Percentiles rank a stretch among this genome's conserved stretches.
These are phyloP conservation scores for Leccinum variabile DNA, from an alignment of 1,284 basidiomycete genomes.

Conservation along the genomic window DNA sequence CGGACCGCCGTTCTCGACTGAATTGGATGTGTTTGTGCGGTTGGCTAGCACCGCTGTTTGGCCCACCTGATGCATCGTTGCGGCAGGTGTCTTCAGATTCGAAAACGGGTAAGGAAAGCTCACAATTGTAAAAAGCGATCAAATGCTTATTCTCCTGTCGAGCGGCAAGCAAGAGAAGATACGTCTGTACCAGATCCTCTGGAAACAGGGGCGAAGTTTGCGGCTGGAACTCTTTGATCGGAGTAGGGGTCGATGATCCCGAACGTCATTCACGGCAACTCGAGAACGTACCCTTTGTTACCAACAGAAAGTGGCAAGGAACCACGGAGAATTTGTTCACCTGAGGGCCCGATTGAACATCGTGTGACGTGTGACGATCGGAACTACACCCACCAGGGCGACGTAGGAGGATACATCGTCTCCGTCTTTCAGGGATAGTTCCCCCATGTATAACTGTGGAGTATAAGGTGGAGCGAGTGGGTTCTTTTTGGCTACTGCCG, in stretches of 20 bases:
- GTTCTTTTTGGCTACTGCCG: conserved; percentile 44
- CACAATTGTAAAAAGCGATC: conserved; percentile 88
- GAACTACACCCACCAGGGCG: conserved; percentile 55
- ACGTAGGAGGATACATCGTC: conserved; percentile 64
- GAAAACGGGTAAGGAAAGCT: conserved; percentile 15
- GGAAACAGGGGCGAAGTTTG: conserved; percentile 80
- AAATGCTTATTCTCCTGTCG: conserved; percentile 56
- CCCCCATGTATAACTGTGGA: conserved; percentile 69
- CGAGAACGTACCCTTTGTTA: conserved; percentile 60
- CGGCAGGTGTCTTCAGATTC: background rate
- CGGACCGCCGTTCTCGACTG: conserved; percentile 56
- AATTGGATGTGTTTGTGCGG: conserved; percentile 87
- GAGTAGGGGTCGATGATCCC: conserved; percentile 1
- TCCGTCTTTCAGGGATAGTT: conserved; percentile 55
- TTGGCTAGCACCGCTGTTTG: conserved; percentile 83
- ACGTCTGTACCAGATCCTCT: conserved; percentile 71
- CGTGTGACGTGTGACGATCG: conserved; percentile 3
- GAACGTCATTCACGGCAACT: background rate
- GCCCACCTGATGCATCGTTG: conserved; percentile 54
- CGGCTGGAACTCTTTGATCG: conserved; percentile 58
- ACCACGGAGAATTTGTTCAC: conserved; percentile 86
- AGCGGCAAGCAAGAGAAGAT: conserved; percentile 69
- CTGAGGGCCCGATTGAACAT: conserved; percentile 38
- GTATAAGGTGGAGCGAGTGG: conserved; percentile 84
- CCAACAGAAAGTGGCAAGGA: conserved; percentile 75